Percentiles rank a stretch among this genome's conserved stretches.
phyloP scores from a whole-genome alignment of 371 early-diverging fungal species.

The Mortierella sp. region DNA sequence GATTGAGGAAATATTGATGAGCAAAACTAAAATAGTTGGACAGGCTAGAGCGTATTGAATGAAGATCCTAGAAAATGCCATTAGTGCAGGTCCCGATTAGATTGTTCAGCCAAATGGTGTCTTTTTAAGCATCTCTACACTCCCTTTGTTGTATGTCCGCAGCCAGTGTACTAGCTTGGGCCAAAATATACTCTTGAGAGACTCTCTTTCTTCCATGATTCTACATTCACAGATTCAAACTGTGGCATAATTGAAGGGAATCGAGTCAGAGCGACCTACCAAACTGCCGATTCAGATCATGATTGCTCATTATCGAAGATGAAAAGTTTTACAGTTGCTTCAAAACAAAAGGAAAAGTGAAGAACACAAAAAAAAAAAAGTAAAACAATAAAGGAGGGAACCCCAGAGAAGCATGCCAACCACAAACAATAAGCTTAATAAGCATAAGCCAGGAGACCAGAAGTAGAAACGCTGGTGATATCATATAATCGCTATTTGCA shows the following conservation, averaged over 20 bases:
- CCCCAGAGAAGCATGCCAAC: not conserved
- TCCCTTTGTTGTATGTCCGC: not conserved
- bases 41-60: not conserved
- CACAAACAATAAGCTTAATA: not conserved
- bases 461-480: not conserved
- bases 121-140: not conserved
- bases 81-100: not conserved
- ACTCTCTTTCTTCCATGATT: not conserved
- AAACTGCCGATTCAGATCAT: conserved; percentile 73
- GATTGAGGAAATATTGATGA: not conserved
- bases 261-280: conserved; percentile 59
- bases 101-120: not conserved
- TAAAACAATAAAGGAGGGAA: not conserved
- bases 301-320: conserved; percentile 58
- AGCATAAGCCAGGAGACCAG: not conserved
- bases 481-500: not conserved
- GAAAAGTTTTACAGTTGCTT: not conserved
- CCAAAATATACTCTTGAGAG: not conserved
- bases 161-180: not conserved
- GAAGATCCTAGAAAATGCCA: not conserved
- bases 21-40: not conserved
- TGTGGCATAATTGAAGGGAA: not conserved
- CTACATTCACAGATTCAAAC: not conserved
- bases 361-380: conserved; percentile 2
- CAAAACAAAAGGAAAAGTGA: not conserved